Evolutionary conservation across 176 grass and related monocot species (phyloP).

Genomic region (Secale cereale): DNA sequence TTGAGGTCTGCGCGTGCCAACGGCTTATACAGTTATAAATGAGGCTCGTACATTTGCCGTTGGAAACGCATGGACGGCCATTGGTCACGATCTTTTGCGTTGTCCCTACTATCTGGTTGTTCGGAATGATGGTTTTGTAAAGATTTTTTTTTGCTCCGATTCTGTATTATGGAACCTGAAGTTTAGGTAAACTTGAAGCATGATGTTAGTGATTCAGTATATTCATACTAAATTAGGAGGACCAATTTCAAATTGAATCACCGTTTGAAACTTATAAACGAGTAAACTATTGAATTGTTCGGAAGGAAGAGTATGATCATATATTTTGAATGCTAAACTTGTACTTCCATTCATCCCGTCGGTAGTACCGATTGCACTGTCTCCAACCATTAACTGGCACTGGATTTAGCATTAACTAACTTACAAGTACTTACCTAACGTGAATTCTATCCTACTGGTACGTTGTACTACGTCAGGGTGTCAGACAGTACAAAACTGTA

Average conservation of each 20-base stretch:
- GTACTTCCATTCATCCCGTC: neutral
- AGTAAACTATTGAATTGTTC: neutral
- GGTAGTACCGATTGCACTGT: neutral
- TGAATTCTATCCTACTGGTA: neutral
- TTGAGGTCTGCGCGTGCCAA: constrained; percentile 40
- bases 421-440: neutral
- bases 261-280: neutral
- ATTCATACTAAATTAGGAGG: too few relatives aligned
- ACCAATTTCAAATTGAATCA: neutral
- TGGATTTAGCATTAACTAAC: neutral
- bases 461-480: neutral
- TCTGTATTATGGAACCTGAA: too few relatives aligned
- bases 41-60: neutral
- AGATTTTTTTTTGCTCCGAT: too few relatives aligned
- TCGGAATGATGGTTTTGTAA: too few relatives aligned
- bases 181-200: neutral
- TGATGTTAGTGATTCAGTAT: neutral
- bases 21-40: neutral
- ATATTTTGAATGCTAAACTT: neutral
- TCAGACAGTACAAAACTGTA: neutral
- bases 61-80: neutral
- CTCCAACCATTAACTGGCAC: neutral
- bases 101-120: neutral
- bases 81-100: neutral
- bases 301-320: neutral